Base-by-base conservation (phyloP, 441 rosid species). In the Populus hybrid region DNA sequence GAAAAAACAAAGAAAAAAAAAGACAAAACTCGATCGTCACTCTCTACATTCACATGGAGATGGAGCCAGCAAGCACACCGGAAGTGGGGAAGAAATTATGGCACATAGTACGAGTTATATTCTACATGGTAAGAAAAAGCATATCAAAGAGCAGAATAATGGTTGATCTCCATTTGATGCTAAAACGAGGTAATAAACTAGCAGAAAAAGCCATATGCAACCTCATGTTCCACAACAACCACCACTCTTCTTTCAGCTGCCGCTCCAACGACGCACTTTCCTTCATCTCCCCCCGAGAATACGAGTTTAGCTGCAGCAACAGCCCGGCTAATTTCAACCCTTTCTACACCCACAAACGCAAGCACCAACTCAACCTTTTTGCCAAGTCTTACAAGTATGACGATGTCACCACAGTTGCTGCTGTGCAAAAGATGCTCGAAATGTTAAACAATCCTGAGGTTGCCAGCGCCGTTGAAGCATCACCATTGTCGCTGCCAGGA, bases 281-380 rank as follows among this genome's bases (percentile, higher is more conserved):
- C 73, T 83, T 78, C 78, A 30, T 83, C 0, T 83, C 87, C 34
- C 90, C 91, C 2, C 78, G 85, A 26, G 97, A 90, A 72, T 91
- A 93, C 76, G 97, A 92, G 77, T 94, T 94, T 85, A 92, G 94
- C 85, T 88, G 97, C 90, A 94, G 92, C 78, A 89, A 88, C 73
- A 92, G 88, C 83, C 91, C 92, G 0, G 86, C 86, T 10, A 23
- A 26, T 59, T 73, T 78, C 67, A 28, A 78, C 73, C 79, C 88
- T 70, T 82, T 87, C 61, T 59, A 74, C 59, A 14, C 72, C 61
- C 72, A 80, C 81, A 87, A 83, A 59, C 90, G 89, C 72, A 83
- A 79, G 72, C 73, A 69, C 80, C 72, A 75, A 65, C 46, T 46
- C 70, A 80, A 70, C 76, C 77, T 73, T 34, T 30, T 81, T 20